phyloP scores from a whole-genome alignment of 179 eudicot genomes.

The Silene vulgaris region DNA sequence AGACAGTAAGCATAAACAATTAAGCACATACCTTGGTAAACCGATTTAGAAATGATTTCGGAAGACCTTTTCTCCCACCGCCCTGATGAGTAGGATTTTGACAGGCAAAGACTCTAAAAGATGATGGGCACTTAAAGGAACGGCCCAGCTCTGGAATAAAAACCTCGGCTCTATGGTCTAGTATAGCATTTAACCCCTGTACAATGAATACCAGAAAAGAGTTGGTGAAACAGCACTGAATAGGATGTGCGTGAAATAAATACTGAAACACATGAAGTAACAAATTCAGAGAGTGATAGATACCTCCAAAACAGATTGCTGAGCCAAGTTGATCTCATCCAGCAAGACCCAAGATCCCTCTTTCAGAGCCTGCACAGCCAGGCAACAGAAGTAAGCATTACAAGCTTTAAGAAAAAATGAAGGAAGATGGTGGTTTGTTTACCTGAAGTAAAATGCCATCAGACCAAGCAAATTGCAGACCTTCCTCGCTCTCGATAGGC shows the following conservation, averaged over 20 bases:
- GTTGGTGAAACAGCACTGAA: not conserved
- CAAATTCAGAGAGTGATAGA: conserved; percentile 9
- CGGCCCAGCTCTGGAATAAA: conserved; percentile 89
- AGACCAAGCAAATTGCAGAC: conserved; percentile 92
- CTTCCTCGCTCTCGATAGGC: conserved; percentile 85
- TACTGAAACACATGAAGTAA: not conserved
- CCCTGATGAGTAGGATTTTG: conserved; percentile 93
- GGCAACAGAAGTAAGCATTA: conserved; percentile 8
- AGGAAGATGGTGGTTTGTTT: conserved; percentile 13
- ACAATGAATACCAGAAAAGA: conserved; percentile 7
- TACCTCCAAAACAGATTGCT: conserved; percentile 97
- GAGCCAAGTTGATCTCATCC: conserved; percentile 96
- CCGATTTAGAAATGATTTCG: conserved; percentile 91
- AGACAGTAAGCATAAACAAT: not conserved
- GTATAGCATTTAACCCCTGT: conserved; percentile 87
- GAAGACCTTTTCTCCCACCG: conserved; percentile 97
- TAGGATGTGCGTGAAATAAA: conserved; percentile 8
- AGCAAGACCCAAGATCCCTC: conserved; percentile 93
- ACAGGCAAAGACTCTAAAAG: conserved; percentile 95
- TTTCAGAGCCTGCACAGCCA: conserved; percentile 61
- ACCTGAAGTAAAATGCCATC: conserved; percentile 98
- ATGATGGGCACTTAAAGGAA: conserved; percentile 72
- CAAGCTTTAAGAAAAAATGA: not conserved
- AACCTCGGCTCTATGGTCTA: conserved; percentile 95
- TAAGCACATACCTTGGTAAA: conserved; percentile 61